These are phyloP conservation scores for Flaveria ramosissima DNA, from an alignment of 129 eudicot species.

Conservation along the genomic window DNA sequence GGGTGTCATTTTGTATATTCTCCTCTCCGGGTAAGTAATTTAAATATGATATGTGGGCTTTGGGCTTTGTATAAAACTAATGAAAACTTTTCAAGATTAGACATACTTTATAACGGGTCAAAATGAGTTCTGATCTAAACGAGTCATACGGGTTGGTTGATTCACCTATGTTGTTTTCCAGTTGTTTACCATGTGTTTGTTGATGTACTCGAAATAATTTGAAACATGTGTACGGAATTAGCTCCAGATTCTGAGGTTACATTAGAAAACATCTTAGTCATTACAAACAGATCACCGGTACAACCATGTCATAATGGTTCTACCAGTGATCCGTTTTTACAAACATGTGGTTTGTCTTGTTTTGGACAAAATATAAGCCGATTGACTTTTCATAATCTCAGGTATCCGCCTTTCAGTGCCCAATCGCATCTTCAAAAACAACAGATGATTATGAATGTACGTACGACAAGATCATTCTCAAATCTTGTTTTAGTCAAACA, in stretches of 20 bases:
- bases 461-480: conserved; percentile 34
- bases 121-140: background rate
- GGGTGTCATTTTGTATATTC: conserved; percentile 79
- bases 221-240: background rate
- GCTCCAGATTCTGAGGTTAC: background rate
- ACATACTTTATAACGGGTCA: background rate
- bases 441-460: conserved; percentile 70
- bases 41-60: background rate
- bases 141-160: background rate
- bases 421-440: conserved; percentile 75
- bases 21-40: conserved; percentile 65
- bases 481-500: background rate
- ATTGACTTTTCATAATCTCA: conserved; percentile 33
- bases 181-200: background rate
- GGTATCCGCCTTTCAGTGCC: conserved; percentile 88
- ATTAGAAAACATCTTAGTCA: background rate
- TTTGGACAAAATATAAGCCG: background rate
- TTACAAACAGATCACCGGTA: background rate
- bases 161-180: background rate
- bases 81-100: background rate
- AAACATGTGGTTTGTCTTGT: background rate
- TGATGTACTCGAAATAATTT: background rate
- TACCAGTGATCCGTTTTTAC: too few relatives aligned
- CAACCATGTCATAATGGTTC: background rate
- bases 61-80: background rate